Conservation (phyloP, 768 basidiomycete species). For the Sarcomyxa edulis region DNA sequence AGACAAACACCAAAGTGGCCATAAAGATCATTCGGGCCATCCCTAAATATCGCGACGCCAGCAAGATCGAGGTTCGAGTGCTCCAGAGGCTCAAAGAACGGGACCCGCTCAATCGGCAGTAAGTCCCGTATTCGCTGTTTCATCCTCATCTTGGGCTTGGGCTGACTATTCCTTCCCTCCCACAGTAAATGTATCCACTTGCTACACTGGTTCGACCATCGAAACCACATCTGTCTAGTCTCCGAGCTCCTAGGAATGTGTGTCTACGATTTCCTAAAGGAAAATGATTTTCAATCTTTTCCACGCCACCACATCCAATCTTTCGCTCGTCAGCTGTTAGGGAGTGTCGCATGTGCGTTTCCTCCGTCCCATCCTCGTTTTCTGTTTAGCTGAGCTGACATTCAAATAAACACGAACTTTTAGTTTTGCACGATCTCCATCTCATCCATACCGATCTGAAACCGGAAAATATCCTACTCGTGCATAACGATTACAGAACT, state of each 20-base stretch:
- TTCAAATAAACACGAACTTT: constrained; percentile 10
- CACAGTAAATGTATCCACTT: constrained; percentile 96
- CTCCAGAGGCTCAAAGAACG: constrained; percentile 85
- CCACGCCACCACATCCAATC: constrained; percentile 95
- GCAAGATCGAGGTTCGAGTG: constrained; percentile 96
- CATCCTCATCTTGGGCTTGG: background rate
- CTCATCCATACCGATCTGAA: constrained; percentile 98
- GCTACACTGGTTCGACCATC: constrained; percentile 90
- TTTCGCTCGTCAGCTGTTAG: constrained; percentile 88
- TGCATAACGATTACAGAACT: constrained; percentile 71
- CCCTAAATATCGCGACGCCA: constrained; percentile 97
- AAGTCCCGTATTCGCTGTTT: constrained; percentile 28
- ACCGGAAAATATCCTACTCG: constrained; percentile 96
- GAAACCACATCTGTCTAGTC: constrained; percentile 96
- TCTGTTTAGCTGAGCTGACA: too few relatives aligned
- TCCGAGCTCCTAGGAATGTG: constrained; percentile 95
- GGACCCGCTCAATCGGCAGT: constrained; percentile 88
- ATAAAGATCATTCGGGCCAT: constrained; percentile 99
- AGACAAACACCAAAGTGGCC: constrained; percentile 75
- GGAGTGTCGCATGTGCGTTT: constrained; percentile 87
- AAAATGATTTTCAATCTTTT: constrained; percentile 95
- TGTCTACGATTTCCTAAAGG: constrained; percentile 98
- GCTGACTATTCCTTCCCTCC: constrained; percentile 8
- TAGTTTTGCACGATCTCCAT: constrained; percentile 87
- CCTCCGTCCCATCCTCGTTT: constrained; percentile 6